These are phyloP conservation scores for Aspergillus floridensis DNA, from an alignment of 2,329 filamentous ascomycete genomes.

Conservation along the genomic window DNA sequence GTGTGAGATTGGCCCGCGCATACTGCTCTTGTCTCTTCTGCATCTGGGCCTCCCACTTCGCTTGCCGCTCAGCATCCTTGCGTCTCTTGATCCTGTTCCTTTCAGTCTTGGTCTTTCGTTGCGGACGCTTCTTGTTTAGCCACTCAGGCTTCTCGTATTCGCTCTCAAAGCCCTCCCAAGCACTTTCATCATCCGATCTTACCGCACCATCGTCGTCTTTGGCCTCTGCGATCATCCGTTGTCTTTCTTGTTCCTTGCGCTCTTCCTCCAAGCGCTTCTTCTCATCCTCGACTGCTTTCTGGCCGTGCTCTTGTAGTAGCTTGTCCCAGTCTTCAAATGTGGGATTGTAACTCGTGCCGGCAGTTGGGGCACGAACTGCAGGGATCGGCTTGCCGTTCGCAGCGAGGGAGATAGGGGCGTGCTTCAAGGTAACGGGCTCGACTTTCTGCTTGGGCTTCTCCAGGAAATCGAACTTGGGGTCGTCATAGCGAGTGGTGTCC, in stretches of 20 bases:
- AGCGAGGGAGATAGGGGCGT: conserved; percentile 76
- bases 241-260: conserved; percentile 63
- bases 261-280: conserved; percentile 67
- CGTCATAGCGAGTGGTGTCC: conserved; percentile 41
- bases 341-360: conserved; percentile 91
- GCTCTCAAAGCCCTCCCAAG: conserved; percentile 87
- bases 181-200: conserved; percentile 81
- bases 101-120: conserved; percentile 81
- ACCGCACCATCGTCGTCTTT: conserved; percentile 72
- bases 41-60: conserved; percentile 72
- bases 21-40: conserved; percentile 71
- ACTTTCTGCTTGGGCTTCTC: conserved; percentile 64
- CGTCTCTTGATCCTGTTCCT: conserved; percentile 83
- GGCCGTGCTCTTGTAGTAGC: conserved; percentile 69
- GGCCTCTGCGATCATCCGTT: conserved; percentile 69
- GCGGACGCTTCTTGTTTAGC: conserved; percentile 69
- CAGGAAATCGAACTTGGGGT: conserved; percentile 63
- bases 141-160: conserved; percentile 67
- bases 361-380: conserved; percentile 73
- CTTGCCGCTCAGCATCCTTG: conserved; percentile 78
- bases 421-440: conserved; percentile 71
- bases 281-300: conserved; percentile 76
- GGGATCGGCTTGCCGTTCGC: conserved; percentile 76
- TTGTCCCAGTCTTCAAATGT: conserved; percentile 80
- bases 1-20: conserved; percentile 68